Percentiles rank a stretch among this genome's conserved stretches.
Conservation (phyloP, 768 basidiomycete species). For the Pleurotus eryngii region DNA sequence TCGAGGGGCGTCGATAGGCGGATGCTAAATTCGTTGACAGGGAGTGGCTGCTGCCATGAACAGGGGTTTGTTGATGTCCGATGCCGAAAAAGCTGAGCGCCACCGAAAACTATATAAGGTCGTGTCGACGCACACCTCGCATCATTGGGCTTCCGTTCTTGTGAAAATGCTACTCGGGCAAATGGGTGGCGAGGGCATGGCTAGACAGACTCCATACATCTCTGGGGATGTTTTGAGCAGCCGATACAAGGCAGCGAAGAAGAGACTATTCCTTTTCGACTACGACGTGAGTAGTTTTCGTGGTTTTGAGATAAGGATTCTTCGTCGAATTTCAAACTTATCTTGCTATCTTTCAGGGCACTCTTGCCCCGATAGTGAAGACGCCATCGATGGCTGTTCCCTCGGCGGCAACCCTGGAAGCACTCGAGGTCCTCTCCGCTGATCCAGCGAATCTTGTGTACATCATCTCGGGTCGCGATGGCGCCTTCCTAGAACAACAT, state of each 20-base stretch:
- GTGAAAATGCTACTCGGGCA: conserved; percentile 85
- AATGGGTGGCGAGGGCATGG: conserved; percentile 73
- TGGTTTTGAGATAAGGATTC: background rate
- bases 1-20: conserved; percentile 7
- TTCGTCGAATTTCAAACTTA: conserved; percentile 9
- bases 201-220: conserved; percentile 82
- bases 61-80: conserved; percentile 78
- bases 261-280: conserved; percentile 91
- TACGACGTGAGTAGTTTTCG: conserved; percentile 70
- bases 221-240: conserved; percentile 56
- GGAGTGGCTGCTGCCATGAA: conserved; percentile 91
- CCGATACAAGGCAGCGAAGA: conserved; percentile 66
- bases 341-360: conserved; percentile 55
- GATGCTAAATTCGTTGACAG: conserved; percentile 27
- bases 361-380: conserved; percentile 96
- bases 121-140: conserved; percentile 91
- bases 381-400: conserved; percentile 86
- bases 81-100: conserved; percentile 67
- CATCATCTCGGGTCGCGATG: conserved; percentile 96
- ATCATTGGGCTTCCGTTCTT: conserved; percentile 89
- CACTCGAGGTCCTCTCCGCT: conserved; percentile 64
- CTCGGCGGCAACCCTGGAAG: conserved; percentile 66
- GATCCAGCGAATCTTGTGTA: conserved; percentile 93
- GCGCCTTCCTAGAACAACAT: conserved; percentile 87
- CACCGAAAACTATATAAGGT: conserved; percentile 78